A percentile compares a stretch with the other conserved stretches of the same genome.
Evolutionary conservation across 2,329 filamentous ascomycete species (phyloP).

Genomic region (Pestalotiopsis sp.): DNA sequence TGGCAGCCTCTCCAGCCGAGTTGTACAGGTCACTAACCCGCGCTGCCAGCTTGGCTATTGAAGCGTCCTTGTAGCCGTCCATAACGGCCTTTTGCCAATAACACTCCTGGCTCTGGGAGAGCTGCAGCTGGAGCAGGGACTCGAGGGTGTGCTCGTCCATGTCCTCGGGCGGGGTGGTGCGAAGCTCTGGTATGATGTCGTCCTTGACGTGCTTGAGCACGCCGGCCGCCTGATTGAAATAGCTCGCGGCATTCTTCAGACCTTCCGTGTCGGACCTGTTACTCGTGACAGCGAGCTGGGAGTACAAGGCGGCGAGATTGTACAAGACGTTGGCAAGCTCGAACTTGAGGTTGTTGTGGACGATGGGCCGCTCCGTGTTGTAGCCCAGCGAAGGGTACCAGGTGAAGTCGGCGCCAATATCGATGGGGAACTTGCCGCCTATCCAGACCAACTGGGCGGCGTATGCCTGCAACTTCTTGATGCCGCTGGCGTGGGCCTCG

Average conservation of each 20-base stretch:
- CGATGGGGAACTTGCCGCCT: slow-evolving; percentile 92
- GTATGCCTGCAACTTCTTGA: slow-evolving; percentile 88
- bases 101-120: slow-evolving; percentile 95
- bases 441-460: slow-evolving; percentile 93
- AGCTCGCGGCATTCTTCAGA: slow-evolving; percentile 84
- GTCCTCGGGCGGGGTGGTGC: slow-evolving; percentile 85
- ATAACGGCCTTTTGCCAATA: slow-evolving; percentile 98
- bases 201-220: slow-evolving; percentile 79
- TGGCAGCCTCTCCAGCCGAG: slow-evolving; percentile 79
- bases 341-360: slow-evolving; percentile 70
- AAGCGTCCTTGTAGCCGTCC: slow-evolving; percentile 88
- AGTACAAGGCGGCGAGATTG: slow-evolving; percentile 92
- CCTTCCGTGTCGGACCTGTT: slow-evolving; percentile 80
- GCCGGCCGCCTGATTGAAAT: slow-evolving; percentile 86
- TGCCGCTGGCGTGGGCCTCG: slow-evolving; percentile 84
- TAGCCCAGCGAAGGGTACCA: slow-evolving; percentile 96
- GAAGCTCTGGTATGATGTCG: slow-evolving; percentile 78
- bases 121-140: slow-evolving; percentile 78
- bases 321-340: slow-evolving; percentile 92
- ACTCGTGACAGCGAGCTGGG: slow-evolving; percentile 82
- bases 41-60: slow-evolving; percentile 88
- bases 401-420: slow-evolving; percentile 92
- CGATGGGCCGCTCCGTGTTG: slow-evolving; percentile 74
- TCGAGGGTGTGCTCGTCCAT: slow-evolving; percentile 91
- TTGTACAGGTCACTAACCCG: slow-evolving; percentile 90